Percentiles rank a stretch among this genome's conserved stretches.
Conservation (phyloP, 2,329 filamentous ascomycete species). For the Coniochaeta prunicola region DNA sequence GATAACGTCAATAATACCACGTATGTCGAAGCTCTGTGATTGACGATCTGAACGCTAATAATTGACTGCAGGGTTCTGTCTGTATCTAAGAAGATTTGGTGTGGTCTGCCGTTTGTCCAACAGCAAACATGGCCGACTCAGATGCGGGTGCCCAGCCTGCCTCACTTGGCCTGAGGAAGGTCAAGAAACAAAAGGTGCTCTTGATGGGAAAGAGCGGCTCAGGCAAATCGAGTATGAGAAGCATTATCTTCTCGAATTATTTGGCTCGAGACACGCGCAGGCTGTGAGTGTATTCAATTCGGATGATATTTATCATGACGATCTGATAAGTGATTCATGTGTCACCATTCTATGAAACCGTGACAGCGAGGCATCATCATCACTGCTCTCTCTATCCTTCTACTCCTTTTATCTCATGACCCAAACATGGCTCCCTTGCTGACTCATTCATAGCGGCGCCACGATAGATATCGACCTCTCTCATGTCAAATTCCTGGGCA, state of each 20-base stretch:
- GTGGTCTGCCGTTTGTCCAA: not conserved
- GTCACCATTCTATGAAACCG: not conserved
- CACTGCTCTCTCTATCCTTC: not conserved
- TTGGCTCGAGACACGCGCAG: conserved; percentile 91
- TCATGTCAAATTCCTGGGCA: conserved; percentile 97
- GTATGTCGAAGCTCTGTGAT: no score
- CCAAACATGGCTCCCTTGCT: not conserved
- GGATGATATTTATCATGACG: not conserved
- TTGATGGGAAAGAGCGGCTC: conserved; percentile 95
- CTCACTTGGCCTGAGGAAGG: conserved; percentile 42
- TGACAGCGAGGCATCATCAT: not conserved
- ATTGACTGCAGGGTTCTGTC: not conserved
- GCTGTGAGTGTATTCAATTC: conserved; percentile 39
- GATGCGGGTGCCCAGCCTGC: not conserved
- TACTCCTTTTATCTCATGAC: not conserved
- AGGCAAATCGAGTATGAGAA: conserved; percentile 96
- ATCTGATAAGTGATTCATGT: not conserved
- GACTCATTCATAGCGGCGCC: conserved; percentile 54
- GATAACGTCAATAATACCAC: no score
- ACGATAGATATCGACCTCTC: conserved; percentile 98
- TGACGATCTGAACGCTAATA: not conserved
- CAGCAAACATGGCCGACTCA: not conserved
- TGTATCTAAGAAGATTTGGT: not conserved
- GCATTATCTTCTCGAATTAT: conserved; percentile 98
- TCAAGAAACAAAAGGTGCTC: conserved; percentile 81